These are phyloP conservation scores for Escovopsis weberi DNA, from an alignment of 2,329 filamentous ascomycete species.

Conservation along the genomic window DNA sequence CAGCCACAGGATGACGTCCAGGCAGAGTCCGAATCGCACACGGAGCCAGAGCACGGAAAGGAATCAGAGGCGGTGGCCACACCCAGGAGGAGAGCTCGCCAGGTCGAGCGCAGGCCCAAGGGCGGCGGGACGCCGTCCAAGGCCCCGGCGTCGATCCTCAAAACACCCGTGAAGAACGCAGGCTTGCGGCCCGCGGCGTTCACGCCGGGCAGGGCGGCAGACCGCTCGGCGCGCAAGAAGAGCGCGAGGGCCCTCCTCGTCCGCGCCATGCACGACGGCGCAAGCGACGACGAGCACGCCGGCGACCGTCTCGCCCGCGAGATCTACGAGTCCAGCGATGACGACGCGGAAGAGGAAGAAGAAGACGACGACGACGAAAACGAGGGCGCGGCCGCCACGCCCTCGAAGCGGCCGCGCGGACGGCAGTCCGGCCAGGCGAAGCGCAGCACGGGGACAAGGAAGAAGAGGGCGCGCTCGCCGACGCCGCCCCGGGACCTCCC, in stretches of 20 bases:
- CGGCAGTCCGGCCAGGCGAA: conserved; percentile 5
- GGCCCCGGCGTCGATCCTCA: conserved; percentile 13
- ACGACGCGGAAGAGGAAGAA: conserved; percentile 60
- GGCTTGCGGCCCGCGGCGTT: conserved; percentile 17
- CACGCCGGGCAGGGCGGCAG: conserved; percentile 58
- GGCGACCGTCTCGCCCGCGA: conserved; percentile 8
- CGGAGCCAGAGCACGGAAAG: conserved; percentile 2
- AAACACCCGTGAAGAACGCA: conserved; percentile 25
- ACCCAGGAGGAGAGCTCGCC: conserved; percentile 21
- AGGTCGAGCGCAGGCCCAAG: conserved; percentile 15
- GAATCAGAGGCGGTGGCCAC: conserved; percentile 10
- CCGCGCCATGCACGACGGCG: conserved; percentile 46
- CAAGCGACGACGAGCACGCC: conserved; percentile 47
- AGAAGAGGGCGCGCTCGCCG: conserved; percentile 41
- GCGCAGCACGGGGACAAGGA: conserved; percentile 8
- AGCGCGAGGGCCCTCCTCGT: conserved; percentile 66
- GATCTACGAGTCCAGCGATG: conserved; percentile 36
- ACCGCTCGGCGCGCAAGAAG: conserved; percentile 77
- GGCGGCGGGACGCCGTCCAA: conserved; percentile 19
- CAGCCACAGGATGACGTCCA: background rate
- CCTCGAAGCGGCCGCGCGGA: conserved; percentile 26
- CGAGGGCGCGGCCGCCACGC: conserved; percentile 17
- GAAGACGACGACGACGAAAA: conserved; percentile 36
- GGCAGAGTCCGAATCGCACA: background rate
- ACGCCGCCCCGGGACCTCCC: conserved; percentile 72